A percentile compares a stretch with the other conserved stretches of the same genome.
Conservation (phyloP, 176 grass and related monocot species). For the Eremochloa ophiuroides region DNA sequence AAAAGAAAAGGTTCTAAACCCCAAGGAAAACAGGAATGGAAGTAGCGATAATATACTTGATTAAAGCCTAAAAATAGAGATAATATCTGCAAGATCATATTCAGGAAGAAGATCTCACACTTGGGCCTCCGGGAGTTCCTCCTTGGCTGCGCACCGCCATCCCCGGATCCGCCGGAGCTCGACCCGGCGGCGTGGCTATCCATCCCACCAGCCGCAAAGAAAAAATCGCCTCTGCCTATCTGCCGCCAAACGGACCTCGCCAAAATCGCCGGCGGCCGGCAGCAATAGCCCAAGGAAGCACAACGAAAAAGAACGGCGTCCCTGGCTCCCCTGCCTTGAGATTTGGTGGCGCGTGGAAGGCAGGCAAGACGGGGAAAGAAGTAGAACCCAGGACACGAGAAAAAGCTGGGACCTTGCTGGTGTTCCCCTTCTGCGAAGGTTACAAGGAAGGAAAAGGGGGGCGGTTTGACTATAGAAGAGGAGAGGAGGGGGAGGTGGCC, state of each 20-base stretch:
- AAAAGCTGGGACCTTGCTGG: conserved; percentile 12
- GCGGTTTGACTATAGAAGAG: conserved; percentile 23
- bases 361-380: neutral
- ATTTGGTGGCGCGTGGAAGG: neutral
- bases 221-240: neutral
- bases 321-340: neutral
- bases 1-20: neutral
- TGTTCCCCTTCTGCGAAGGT: conserved; percentile 25
- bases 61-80: neutral
- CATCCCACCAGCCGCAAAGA: conserved; percentile 34
- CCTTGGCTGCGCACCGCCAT: conserved; percentile 26
- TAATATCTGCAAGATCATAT: neutral
- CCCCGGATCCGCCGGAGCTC: conserved; percentile 54
- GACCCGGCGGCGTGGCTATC: conserved; percentile 24
- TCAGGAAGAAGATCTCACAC: conserved; percentile 44
- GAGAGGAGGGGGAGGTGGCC: neutral
- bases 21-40: neutral
- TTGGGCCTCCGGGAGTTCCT: conserved; percentile 57
- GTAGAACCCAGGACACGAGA: neutral
- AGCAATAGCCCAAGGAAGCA: neutral
- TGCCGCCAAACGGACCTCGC: neutral
- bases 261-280: neutral
- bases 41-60: neutral
- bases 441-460: conserved; percentile 27
- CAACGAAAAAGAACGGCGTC: conserved; percentile 11